Base-by-base conservation (phyloP, 2,329 filamentous ascomycete species). In the Colletotrichum liaoningense region DNA sequence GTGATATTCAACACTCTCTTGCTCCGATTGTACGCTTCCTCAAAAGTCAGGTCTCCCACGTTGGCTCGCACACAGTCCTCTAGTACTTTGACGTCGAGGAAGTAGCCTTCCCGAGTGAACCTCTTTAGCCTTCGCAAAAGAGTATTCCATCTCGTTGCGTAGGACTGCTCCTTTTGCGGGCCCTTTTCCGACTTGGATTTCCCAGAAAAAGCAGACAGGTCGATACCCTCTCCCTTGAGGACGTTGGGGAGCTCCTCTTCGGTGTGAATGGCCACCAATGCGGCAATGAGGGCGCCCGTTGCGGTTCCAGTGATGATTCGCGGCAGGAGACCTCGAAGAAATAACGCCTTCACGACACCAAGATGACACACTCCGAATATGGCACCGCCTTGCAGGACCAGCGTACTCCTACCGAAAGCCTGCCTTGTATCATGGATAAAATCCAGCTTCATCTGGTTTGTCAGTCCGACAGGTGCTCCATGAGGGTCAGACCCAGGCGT, bases 1-100 rank as follows among this genome's bases (percentile, higher is more conserved):
- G 95, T 98, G 76, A 98, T 98, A 80, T 98, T 98, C 77, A 98
- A 85, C 4, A 97, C 92, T 63, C 95, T 88, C 79, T 97, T 97
- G 52, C 95, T 98, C 74, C 91, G 91, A 64, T 92, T 90, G 79
- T 95, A 98, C 0, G 96, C 96, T 83, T 98, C 96, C 81, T 97
- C 94, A 79, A 98, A 98, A 0, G 95, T 98, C 74, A 97, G 81
- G 78, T 98, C 93, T 11, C 95, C 95, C 16, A 98, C 92, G 77
- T 98, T 97, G 16, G 92, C 91, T 70, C 93, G 89, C 16, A 98
- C 93, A 77, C 94, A 96, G 72, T 95, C 91, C 79, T 97, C 95
- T 58, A 98, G 84, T 11, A 97, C 92, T 54, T 89, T 90, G 4
- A 94, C 91, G 80, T 98, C 95, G 35, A 97, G 88, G 72, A 98